Percentiles rank a stretch among this genome's conserved stretches.
Conservation (phyloP, 768 basidiomycete genomes). For the Amanita inopinata region DNA sequence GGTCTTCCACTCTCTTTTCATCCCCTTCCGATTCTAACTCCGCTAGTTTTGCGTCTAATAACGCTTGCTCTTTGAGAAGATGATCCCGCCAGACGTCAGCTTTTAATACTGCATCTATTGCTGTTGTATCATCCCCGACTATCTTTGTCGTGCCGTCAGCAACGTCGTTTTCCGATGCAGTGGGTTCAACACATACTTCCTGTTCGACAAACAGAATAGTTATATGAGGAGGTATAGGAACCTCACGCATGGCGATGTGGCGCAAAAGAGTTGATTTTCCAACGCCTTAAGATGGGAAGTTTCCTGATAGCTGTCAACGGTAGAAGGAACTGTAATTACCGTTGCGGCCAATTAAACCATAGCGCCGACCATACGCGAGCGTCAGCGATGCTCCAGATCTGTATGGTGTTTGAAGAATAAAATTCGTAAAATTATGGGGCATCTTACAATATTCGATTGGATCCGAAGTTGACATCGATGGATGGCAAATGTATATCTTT, state of each 20-base stretch:
- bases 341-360: slow-evolving; percentile 87
- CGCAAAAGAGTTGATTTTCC: slow-evolving; percentile 95
- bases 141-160: slow-evolving; percentile 37
- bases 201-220: slow-evolving; percentile 98
- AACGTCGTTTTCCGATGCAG: slow-evolving; percentile 2
- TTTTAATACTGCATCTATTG: slow-evolving; percentile 92
- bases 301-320: background rate
- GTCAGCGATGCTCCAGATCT: slow-evolving; percentile 83
- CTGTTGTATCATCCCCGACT: slow-evolving; percentile 85
- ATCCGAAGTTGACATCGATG: slow-evolving; percentile 95
- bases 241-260: slow-evolving; percentile 90
- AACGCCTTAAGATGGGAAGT: slow-evolving; percentile 42
- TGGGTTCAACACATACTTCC: slow-evolving; percentile 45
- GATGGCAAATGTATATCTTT: slow-evolving; percentile 93
- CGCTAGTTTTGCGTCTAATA: slow-evolving; percentile 62
- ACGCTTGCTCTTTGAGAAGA: slow-evolving; percentile 73
- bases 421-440: slow-evolving; percentile 1
- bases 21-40: slow-evolving; percentile 67
- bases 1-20: slow-evolving; percentile 74
- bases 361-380: slow-evolving; percentile 80
- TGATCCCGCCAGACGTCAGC: slow-evolving; percentile 99
- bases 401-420: slow-evolving; percentile 7
- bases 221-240: slow-evolving; percentile 89
- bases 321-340: slow-evolving; percentile 30
- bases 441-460: slow-evolving; percentile 80